Evolutionary conservation across 371 early-diverging fungal species (phyloP).

Genomic region (Rhizopus sp.): DNA sequence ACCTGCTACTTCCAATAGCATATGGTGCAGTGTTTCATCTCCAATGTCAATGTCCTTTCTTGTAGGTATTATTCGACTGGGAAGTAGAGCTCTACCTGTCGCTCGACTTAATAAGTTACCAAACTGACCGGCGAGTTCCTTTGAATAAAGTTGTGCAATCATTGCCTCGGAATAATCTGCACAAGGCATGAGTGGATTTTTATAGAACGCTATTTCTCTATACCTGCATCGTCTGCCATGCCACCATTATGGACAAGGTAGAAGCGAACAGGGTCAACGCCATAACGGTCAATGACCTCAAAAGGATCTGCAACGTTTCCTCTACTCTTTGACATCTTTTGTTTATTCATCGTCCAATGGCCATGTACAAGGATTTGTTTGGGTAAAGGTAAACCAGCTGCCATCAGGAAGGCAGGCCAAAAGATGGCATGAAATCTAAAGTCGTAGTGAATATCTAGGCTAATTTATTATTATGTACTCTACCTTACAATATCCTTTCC

Average conservation of each 20-base stretch:
- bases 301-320: constrained; percentile 93
- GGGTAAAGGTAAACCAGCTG: constrained; percentile 80
- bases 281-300: constrained; percentile 67
- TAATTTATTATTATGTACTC: background rate
- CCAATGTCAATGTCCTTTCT: constrained; percentile 23
- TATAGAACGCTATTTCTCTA: background rate
- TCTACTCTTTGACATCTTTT: constrained; percentile 93
- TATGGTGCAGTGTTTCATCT: constrained; percentile 41
- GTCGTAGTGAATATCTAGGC: background rate
- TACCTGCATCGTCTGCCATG: constrained; percentile 78
- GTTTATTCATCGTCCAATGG: constrained; percentile 88
- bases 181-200: background rate
- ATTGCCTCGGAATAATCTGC: constrained; percentile 74
- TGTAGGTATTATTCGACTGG: constrained; percentile 48
- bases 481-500: constrained; percentile 95
- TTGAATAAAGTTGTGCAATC: constrained; percentile 70
- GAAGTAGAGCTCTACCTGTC: constrained; percentile 59
- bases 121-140: constrained; percentile 83
- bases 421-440: constrained; percentile 90
- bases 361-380: constrained; percentile 85
- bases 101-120: constrained; percentile 85
- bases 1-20: constrained; percentile 48
- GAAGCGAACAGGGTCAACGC: constrained; percentile 89
- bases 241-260: constrained; percentile 91
- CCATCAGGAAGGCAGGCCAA: constrained; percentile 95